Evolutionary conservation across 2,329 filamentous ascomycete species (phyloP).

Genomic region (Xylaria sp.): DNA sequence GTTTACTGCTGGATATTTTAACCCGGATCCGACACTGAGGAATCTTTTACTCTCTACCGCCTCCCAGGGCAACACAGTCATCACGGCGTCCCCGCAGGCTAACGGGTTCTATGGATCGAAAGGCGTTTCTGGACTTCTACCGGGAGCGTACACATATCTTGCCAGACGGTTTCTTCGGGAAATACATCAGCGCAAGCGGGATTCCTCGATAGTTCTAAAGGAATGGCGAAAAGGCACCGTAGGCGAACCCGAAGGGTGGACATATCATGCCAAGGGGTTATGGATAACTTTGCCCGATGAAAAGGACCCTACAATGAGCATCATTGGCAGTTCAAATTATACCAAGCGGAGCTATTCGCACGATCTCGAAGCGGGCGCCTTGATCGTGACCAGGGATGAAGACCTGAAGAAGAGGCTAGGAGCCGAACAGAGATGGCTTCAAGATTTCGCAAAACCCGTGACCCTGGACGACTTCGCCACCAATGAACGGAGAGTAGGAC

Average conservation of each 20-base stretch:
- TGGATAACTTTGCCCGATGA: conserved; percentile 83
- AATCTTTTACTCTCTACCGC: conserved; percentile 80
- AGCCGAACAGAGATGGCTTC: conserved; percentile 83
- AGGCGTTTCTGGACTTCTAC: conserved; percentile 89
- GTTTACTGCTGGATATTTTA: conserved; percentile 98
- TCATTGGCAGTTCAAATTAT: conserved; percentile 95
- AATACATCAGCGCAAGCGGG: conserved; percentile 58
- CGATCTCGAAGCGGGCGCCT: conserved; percentile 88
- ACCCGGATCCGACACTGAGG: conserved; percentile 87
- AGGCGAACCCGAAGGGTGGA: conserved; percentile 87
- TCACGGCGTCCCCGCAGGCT: conserved; percentile 91
- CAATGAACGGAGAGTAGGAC: conserved; percentile 83
- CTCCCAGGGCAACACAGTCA: conserved; percentile 78
- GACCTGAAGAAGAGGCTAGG: conserved; percentile 77
- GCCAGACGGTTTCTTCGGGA: conserved; percentile 81
- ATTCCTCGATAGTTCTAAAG: conserved; percentile 74
- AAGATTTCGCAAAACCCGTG: conserved; percentile 76
- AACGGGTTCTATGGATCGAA: conserved; percentile 94
- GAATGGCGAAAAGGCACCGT: conserved; percentile 91
- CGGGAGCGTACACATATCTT: conserved; percentile 90
- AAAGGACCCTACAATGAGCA: conserved; percentile 76
- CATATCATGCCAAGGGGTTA: conserved; percentile 96
- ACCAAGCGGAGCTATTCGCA: conserved; percentile 93
- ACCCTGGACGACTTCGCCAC: conserved; percentile 82
- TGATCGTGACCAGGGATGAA: conserved; percentile 84